Conservation (phyloP, 1,139 yeast species). For the Magnusiomyces ingens region DNA sequence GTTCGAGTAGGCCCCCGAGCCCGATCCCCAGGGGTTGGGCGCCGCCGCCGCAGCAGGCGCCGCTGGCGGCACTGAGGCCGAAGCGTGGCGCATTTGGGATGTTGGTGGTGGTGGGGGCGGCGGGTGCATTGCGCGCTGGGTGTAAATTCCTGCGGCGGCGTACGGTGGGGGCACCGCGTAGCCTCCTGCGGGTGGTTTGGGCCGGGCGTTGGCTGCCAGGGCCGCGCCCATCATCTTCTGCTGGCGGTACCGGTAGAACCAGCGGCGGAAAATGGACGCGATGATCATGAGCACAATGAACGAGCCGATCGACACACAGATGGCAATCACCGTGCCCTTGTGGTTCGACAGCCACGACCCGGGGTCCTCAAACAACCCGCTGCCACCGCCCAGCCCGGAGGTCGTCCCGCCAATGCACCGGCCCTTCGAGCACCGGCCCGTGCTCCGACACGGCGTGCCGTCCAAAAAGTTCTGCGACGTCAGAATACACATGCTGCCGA, state of each 20-base stretch:
- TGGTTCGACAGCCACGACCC: constrained; percentile 17
- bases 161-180: constrained; percentile 25
- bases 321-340: constrained; percentile 19
- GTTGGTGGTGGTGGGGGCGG: neutral
- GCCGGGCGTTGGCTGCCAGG: constrained; percentile 26
- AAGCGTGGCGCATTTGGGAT: neutral
- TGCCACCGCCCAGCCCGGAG: constrained; percentile 10
- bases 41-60: constrained; percentile 28
- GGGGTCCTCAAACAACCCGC: constrained; percentile 10
- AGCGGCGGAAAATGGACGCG: neutral
- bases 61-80: neutral
- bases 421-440: constrained; percentile 32
- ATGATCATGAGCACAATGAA: constrained; percentile 10
- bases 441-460: constrained; percentile 35
- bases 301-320: constrained; percentile 16
- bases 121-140: constrained; percentile 22
- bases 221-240: neutral
- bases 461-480: constrained; percentile 33
- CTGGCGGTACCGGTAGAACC: neutral
- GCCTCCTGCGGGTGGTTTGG: constrained; percentile 32
- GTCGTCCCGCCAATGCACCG: constrained; percentile 28
- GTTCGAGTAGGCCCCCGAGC: constrained; percentile 25
- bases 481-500: constrained; percentile 26
- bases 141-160: constrained; percentile 33
- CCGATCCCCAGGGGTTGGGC: neutral